These are phyloP conservation scores for Sungouiella blattae DNA, from an alignment of 805 yeast genomes.

Conservation along the genomic window DNA sequence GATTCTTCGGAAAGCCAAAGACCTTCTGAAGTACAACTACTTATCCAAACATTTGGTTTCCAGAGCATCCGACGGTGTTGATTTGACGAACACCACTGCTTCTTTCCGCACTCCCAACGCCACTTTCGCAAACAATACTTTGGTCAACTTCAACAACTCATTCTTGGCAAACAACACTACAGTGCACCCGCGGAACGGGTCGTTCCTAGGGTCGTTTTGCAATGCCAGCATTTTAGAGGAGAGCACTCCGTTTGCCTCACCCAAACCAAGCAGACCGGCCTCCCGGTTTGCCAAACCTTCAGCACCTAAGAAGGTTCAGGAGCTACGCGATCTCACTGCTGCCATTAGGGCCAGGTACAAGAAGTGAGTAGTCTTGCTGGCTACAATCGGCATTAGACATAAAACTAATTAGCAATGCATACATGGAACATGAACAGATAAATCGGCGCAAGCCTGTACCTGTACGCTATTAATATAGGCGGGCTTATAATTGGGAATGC, in stretches of 20 bases:
- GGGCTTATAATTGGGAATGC: too few relatives aligned
- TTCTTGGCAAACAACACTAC: conserved; percentile 9
- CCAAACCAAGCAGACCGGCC: conserved; percentile 11
- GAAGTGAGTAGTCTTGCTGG: too few relatives aligned
- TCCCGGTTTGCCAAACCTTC: conserved; percentile 1
- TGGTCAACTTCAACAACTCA: conserved; percentile 15
- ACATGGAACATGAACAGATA: too few relatives aligned
- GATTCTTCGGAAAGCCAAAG: conserved; percentile 25
- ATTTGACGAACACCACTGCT: conserved; percentile 10
- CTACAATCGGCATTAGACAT: too few relatives aligned
- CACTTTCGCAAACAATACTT: conserved; percentile 12
- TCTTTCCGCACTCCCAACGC: conserved; percentile 11
- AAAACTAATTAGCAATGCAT: too few relatives aligned
- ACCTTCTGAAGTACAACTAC: conserved; percentile 28
- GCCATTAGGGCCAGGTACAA: conserved; percentile 24
- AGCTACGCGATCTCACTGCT: conserved; percentile 24
- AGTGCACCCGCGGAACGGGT: conserved; percentile 13
- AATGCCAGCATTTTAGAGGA: conserved; percentile 33
- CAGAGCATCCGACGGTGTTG: conserved; percentile 8
- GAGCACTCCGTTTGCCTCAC: conserved; percentile 33
- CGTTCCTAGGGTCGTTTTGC: conserved; percentile 33
- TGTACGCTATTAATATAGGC: too few relatives aligned
- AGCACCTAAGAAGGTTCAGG: conserved; percentile 22
- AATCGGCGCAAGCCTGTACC: too few relatives aligned
- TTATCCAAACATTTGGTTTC: conserved; percentile 26